Percentiles rank a stretch among this genome's conserved stretches.
These are phyloP conservation scores for Wickerhamomyces mucosus DNA, from an alignment of 805 yeast genomes.

Conservation along the genomic window DNA sequence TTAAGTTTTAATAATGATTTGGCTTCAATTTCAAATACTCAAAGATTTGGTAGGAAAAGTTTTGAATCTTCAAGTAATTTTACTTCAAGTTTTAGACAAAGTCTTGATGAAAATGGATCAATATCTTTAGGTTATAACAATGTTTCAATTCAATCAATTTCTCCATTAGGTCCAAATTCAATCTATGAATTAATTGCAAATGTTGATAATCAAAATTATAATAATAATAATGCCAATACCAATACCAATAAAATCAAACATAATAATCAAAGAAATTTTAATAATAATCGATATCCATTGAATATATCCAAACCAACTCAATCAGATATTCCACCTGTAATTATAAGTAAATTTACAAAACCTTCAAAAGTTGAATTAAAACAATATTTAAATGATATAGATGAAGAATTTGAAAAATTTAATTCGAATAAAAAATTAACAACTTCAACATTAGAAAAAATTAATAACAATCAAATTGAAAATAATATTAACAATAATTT, in stretches of 20 bases:
- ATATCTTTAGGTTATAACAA: slow-evolving; percentile 29
- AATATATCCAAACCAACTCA: slow-evolving; percentile 60
- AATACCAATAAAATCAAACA: slow-evolving; percentile 16
- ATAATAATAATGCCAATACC: slow-evolving; percentile 16
- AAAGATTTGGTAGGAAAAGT: slow-evolving; percentile 20
- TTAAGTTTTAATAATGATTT: slow-evolving; percentile 25
- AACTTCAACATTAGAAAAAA: slow-evolving; percentile 18
- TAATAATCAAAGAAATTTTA: slow-evolving; percentile 28
- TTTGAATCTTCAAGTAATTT: slow-evolving; percentile 23
- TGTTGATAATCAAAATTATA: slow-evolving; percentile 34
- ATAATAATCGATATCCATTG: slow-evolving; percentile 11
- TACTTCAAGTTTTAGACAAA: slow-evolving; percentile 21
- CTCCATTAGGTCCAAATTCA: slow-evolving; percentile 66
- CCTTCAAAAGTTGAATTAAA: slow-evolving; percentile 34
- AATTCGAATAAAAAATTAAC: slow-evolving; percentile 34
- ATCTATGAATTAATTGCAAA: slow-evolving; percentile 67
- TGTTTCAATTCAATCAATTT: slow-evolving; percentile 28
- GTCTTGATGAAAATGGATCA: slow-evolving; percentile 22
- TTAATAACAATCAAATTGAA: slow-evolving; percentile 6
- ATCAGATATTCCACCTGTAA: slow-evolving; percentile 78
- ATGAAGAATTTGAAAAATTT: slow-evolving; percentile 35
- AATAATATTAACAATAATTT: slow-evolving; percentile 2
- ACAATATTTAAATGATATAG: slow-evolving; percentile 33
- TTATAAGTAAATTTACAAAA: slow-evolving; percentile 42
- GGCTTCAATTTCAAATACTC: slow-evolving; percentile 10